Evolutionary conservation across 2,329 filamentous ascomycete species (phyloP), one percentile per base, ranked within the genome.

Genomic region (Curvularia hawaiiensis): DNA sequence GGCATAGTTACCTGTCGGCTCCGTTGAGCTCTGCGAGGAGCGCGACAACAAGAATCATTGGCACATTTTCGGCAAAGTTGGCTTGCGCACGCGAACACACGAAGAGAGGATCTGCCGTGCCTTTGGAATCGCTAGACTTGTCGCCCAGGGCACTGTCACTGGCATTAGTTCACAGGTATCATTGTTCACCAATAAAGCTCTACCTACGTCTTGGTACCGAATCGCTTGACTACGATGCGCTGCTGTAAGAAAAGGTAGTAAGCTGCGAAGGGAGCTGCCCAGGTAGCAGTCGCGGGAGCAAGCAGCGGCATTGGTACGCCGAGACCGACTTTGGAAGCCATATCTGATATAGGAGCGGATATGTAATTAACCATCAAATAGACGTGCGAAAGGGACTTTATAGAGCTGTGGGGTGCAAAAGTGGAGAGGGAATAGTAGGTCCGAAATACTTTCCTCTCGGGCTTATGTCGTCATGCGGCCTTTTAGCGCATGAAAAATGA

Each of bases 11-110:
- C 65, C 75, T 60, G 44, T 78, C 71, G 7, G 72, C 79, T 16
- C 79, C 79, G 54, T 80, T 81, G n/a, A 80, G 57, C 63, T 82
- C 79, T 22, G 76, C 79, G 14, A 80, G 54, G n/a, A 74, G 62
- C 3, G 75, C 70, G 14, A 80, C 50, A 3, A 72, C 59, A 28
- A 80, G 66, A 4, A 75, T 73, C 9, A 80, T 52, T 1, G 79
- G 78, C 16, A 80, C 77, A 53, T 79, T 80, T 61, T 81, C 79
- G 33, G 75, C 56, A 60, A 79, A 82, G 53, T 80, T 81, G 30
- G 67, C 59, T 53, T 80, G 77, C 28, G 70, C 66, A 38, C 79
- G 73, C 11, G 61, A 67, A 7, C 74, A 72, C 31, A 78, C 63
- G 56, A 73, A 73, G 20, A 81, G 69, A 24, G 71, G 66, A 52